These are phyloP conservation scores for Xylariaceae sp. DNA, from an alignment of 2,329 filamentous ascomycete genomes.

Conservation along the genomic window DNA sequence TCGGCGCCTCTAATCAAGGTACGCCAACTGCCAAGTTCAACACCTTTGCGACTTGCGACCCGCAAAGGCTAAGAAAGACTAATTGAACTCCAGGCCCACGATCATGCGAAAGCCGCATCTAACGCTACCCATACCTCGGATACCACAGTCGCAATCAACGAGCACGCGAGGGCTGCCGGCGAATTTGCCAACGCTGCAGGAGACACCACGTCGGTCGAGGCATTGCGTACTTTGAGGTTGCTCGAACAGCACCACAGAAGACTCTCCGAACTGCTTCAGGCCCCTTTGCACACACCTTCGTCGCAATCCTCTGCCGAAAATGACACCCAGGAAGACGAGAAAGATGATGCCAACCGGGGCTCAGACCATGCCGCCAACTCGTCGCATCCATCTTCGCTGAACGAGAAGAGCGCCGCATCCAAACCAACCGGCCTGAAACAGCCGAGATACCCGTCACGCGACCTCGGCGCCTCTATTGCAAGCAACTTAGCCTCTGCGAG, in stretches of 20 bases:
- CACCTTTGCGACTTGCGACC: neutral
- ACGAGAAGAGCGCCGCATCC: conserved; percentile 26
- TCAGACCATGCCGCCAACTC: conserved; percentile 23
- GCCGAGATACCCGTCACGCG: conserved; percentile 54
- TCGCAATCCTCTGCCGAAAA: conserved; percentile 34
- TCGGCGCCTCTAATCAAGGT: conserved; percentile 62
- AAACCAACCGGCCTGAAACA: conserved; percentile 37
- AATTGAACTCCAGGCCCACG: conserved; percentile 61
- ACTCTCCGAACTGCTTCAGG: conserved; percentile 74
- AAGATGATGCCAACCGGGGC: conserved; percentile 24
- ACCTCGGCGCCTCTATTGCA: conserved; percentile 76
- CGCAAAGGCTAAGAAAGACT: conserved; percentile 5
- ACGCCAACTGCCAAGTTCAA: conserved; percentile 18
- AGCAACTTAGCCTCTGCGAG: conserved; percentile 82
- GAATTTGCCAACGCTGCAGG: conserved; percentile 83
- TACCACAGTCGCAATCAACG: conserved; percentile 75
- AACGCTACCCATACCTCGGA: conserved; percentile 68
- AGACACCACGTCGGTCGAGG: conserved; percentile 62
- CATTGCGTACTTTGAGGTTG: conserved; percentile 74
- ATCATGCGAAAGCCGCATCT: conserved; percentile 80
- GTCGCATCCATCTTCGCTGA: conserved; percentile 18
- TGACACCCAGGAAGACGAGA: conserved; percentile 34
- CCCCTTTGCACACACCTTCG: conserved; percentile 52
- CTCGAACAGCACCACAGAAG: conserved; percentile 84
- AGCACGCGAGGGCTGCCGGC: conserved; percentile 81